Evolutionary conservation across 192 early-diverging fungal species (phyloP).

Genomic region (Gonapodya sp.): DNA sequence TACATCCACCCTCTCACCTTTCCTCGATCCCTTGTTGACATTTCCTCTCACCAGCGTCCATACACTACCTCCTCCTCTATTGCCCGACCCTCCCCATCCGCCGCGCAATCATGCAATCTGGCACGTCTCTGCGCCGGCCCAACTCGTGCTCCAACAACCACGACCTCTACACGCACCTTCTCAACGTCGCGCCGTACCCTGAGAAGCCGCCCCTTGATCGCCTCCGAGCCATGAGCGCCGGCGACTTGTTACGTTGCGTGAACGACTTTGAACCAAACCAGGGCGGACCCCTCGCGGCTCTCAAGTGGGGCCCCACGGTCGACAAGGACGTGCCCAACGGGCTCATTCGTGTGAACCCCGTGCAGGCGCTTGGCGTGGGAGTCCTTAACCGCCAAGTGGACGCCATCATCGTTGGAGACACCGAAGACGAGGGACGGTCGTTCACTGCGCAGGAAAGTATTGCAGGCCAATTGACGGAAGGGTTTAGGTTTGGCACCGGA

Average conservation of each 20-base stretch:
- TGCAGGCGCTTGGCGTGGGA: neutral
- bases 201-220: neutral
- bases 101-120: slow-evolving; percentile 4
- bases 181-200: neutral
- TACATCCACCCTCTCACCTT: neutral
- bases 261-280: neutral
- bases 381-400: neutral
- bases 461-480: neutral
- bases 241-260: neutral
- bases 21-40: neutral
- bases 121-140: neutral
- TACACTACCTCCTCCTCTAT: neutral
- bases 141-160: slow-evolving; percentile 1
- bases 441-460: neutral
- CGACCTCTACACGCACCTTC: neutral
- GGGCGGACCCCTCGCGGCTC: neutral
- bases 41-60: neutral
- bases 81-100: neutral
- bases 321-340: slow-evolving; percentile 1
- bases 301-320: slow-evolving; percentile 3
- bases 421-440: slow-evolving; percentile 1
- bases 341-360: neutral
- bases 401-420: neutral
- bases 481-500: neutral
- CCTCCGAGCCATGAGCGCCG: neutral